Percentiles rank a stretch among this genome's conserved stretches.
Evolutionary conservation across 1,139 yeast genomes (phyloP).

Genomic region (Torulaspora globosa): DNA sequence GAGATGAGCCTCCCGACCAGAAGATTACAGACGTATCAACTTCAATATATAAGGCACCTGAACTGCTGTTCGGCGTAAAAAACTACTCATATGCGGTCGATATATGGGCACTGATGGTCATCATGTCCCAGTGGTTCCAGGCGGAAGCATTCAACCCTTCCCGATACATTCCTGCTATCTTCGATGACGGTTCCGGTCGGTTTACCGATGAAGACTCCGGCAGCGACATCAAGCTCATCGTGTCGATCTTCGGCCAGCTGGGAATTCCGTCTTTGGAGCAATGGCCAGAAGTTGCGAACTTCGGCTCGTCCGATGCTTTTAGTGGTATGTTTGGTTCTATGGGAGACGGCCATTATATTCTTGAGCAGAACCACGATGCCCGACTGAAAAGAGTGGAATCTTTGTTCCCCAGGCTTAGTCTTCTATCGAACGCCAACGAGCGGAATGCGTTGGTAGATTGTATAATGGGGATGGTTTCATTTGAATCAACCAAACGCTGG

Average conservation of each 20-base stretch:
- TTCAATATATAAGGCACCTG: conserved; percentile 79
- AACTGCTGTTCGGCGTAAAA: conserved; percentile 64
- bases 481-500: conserved; percentile 40
- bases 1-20: conserved; percentile 42
- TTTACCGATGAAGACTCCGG: conserved; percentile 37
- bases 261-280: conserved; percentile 60
- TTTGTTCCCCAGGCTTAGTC: conserved; percentile 40
- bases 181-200: conserved; percentile 36
- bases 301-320: conserved; percentile 43
- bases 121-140: conserved; percentile 59
- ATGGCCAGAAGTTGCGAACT: conserved; percentile 47
- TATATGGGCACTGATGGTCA: conserved; percentile 75
- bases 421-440: conserved; percentile 20
- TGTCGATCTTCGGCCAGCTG: conserved; percentile 56
- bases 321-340: conserved; percentile 36
- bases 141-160: conserved; percentile 42
- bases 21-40: conserved; percentile 75
- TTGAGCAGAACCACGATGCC: conserved; percentile 7
- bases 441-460: conserved; percentile 23
- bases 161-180: conserved; percentile 24
- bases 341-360: conserved; percentile 25
- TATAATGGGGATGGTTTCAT: conserved; percentile 40
- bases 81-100: conserved; percentile 65
- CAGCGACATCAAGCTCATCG: conserved; percentile 64
- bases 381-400: conserved; percentile 12